A percentile compares a stretch with the other conserved stretches of the same genome.
Evolutionary conservation across 345 rosid species (phyloP).

Genomic region (Aquilaria sinensis): DNA sequence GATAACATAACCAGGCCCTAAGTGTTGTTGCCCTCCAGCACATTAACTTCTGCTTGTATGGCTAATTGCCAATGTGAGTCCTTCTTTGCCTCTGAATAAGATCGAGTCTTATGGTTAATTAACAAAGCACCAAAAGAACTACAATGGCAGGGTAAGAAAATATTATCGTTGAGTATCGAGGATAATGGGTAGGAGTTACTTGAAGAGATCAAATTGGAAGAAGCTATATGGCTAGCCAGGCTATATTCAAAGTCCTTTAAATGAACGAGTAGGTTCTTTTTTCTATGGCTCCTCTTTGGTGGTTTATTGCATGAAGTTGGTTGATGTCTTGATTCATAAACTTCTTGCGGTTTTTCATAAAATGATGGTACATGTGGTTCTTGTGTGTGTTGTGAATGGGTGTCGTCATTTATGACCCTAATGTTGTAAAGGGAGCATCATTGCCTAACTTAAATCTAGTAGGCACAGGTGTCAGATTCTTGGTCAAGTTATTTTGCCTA

Average conservation of each 20-base stretch:
- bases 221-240: too few species aligned
- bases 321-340: too few species aligned
- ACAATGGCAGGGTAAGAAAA: background rate
- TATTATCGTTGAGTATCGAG: background rate
- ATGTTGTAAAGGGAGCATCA: too few species aligned
- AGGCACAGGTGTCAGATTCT: too few species aligned
- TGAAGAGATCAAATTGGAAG: too few species aligned
- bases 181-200: background rate
- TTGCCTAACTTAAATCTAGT: too few species aligned
- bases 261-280: background rate
- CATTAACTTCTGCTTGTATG: background rate
- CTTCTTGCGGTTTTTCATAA: too few species aligned
- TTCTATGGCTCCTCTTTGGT: background rate
- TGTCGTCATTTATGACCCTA: too few species aligned
- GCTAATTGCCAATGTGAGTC: background rate
- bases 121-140: background rate
- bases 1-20: background rate
- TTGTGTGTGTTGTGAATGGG: too few species aligned
- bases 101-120: background rate
- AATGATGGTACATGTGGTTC: too few species aligned
- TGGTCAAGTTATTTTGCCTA: too few species aligned
- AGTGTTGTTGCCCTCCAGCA: background rate
- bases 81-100: background rate
- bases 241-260: background rate
- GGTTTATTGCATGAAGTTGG: background rate